Base-by-base conservation (phyloP, 495 filamentous ascomycete species). In the Penicillium antarcticum region DNA sequence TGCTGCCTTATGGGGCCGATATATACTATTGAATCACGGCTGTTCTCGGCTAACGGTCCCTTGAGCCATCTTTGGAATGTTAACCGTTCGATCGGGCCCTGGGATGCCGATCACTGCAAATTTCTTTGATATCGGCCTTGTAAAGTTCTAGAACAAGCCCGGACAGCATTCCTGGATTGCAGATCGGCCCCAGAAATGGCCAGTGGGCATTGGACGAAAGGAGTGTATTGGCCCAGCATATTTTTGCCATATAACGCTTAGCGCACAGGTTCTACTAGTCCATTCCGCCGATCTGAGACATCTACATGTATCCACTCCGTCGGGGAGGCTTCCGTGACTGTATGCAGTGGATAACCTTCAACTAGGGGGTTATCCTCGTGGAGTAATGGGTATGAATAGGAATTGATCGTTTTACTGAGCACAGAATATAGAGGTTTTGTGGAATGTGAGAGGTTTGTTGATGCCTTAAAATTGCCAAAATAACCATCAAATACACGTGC, bases 81-180 rank as follows among this genome's bases (percentile, higher is more conserved):
- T 17, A 16, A 55, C 61, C 58, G 38, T 45, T 32, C 52, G 52
- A 62, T 59, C 53, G 58, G 61, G 41, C 23, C 16, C 18, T 26
- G 23, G 31, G 42, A 62, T 56, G 42, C 37, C 42, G 35, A 52
- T 49, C 33, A 19, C 37, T 41, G n/a, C 8, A 29, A 36, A 4
- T 36, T 40, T 53, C 36, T 38, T 14, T 34, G 21, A 12, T n/a
- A 48, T 34, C 11, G 9, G 5, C 8, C 24, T 24, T 1, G 4
- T 23, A 23, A 23, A 23, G 21, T 23, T 23, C 21, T 5, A 3
- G 8, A 29, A 29, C 1, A 29, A 9, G 13, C 4, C 12, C 9
- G 10, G 14, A 32, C 12, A 36, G 19, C 44, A 36, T 46, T 35
- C 32, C 44, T 16, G 43, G 6, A 29, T 29, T 23, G 21, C 21